A percentile compares a stretch with the other conserved stretches of the same genome.
phyloP scores from a whole-genome alignment of 2,329 filamentous ascomycete species.

The Paracorniculantispora psalliotae region DNA sequence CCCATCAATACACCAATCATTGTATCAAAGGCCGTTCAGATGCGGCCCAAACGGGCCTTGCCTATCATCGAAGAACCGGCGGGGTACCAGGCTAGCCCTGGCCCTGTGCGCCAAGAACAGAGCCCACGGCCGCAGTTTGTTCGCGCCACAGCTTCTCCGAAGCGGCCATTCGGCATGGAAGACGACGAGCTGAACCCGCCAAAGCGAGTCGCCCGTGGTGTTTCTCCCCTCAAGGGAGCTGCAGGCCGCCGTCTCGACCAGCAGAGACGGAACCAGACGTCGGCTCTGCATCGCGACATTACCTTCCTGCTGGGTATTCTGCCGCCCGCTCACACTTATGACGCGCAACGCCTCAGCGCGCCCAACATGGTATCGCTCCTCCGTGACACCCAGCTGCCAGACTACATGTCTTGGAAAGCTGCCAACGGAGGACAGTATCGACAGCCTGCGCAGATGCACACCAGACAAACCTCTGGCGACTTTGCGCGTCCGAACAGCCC shows the following conservation, averaged over 20 bases:
- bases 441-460: constrained; percentile 31
- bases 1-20: constrained; percentile 77
- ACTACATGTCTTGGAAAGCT: constrained; percentile 51
- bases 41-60: constrained; percentile 57
- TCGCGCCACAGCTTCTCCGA: constrained; percentile 49
- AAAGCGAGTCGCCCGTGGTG: constrained; percentile 82
- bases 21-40: constrained; percentile 74
- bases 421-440: constrained; percentile 33
- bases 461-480: constrained; percentile 39
- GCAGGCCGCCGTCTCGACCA: constrained; percentile 82
- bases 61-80: constrained; percentile 49
- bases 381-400: constrained; percentile 61
- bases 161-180: constrained; percentile 58
- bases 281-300: constrained; percentile 67
- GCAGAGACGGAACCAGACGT: constrained; percentile 58
- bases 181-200: constrained; percentile 72
- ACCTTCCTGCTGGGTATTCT: constrained; percentile 66
- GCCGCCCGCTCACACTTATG: constrained; percentile 68
- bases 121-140: constrained; percentile 46
- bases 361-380: constrained; percentile 70
- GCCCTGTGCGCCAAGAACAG: constrained; percentile 30
- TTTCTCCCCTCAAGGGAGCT: constrained; percentile 86
- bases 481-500: constrained; percentile 45
- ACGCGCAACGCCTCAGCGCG: constrained; percentile 63
- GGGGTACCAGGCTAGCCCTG: constrained; percentile 43